Conservation (phyloP, 768 basidiomycete genomes). For the Kockovaella imperatae region DNA sequence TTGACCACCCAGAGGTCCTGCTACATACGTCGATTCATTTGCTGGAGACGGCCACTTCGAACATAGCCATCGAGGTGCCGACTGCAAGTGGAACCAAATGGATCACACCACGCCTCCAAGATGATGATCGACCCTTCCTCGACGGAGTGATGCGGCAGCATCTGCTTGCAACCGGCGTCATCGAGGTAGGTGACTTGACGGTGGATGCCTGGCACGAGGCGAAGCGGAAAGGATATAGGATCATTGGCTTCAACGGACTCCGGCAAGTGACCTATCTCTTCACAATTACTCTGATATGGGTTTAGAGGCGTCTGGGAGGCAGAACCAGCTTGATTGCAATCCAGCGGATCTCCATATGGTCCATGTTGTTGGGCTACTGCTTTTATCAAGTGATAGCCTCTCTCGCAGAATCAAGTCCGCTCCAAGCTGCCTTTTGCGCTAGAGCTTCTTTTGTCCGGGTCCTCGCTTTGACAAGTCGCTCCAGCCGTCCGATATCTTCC, state of each 20-base stretch:
- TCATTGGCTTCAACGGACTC: slow-evolving; percentile 37
- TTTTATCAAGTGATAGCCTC: too few species aligned
- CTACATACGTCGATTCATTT: slow-evolving; percentile 20
- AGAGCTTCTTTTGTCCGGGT: slow-evolving; percentile 24
- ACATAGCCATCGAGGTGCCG: slow-evolving; percentile 25
- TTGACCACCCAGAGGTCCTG: slow-evolving; percentile 24
- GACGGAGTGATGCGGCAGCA: slow-evolving; percentile 31
- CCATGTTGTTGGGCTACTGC: too few species aligned
- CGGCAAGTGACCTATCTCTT: slow-evolving; percentile 14
- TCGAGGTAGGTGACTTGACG: slow-evolving; percentile 24
- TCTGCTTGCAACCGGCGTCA: slow-evolving; percentile 16
- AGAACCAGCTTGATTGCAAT: too few species aligned
- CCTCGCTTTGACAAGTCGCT: slow-evolving; percentile 27
- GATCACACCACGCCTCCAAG: slow-evolving; percentile 20
- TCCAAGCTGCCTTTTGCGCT: slow-evolving; percentile 24
- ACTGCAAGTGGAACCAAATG: slow-evolving; percentile 8
- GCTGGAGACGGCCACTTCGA: slow-evolving; percentile 33
- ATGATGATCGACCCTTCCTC: slow-evolving; percentile 11
- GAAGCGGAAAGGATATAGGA: slow-evolving; percentile 10
- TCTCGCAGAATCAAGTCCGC: too few species aligned
- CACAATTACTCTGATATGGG: neutral
- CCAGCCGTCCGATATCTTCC: slow-evolving; percentile 22
- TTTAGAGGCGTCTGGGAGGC: too few species aligned
- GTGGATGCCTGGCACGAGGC: slow-evolving; percentile 14
- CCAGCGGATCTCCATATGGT: too few species aligned